These are phyloP conservation scores for Trametes cingulata DNA, from an alignment of 768 basidiomycete species.

Conservation along the genomic window DNA sequence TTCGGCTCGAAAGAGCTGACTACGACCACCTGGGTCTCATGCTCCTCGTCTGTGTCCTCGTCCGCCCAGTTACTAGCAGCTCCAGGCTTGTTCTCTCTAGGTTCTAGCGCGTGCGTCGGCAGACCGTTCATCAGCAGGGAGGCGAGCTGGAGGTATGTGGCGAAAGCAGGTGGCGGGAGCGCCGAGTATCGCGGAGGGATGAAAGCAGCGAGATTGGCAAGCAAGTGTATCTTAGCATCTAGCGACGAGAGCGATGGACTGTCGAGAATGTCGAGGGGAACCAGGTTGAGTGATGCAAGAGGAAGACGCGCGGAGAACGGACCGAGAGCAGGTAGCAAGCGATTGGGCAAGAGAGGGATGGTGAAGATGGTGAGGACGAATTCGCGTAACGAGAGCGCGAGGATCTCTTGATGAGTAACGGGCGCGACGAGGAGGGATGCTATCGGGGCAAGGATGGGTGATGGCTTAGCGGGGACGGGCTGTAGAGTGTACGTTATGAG, in stretches of 20 bases:
- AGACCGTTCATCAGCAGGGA: slow-evolving; percentile 51
- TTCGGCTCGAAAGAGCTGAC: slow-evolving; percentile 39
- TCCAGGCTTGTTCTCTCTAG: slow-evolving; percentile 29
- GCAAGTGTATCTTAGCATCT: slow-evolving; percentile 52
- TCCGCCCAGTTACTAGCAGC: slow-evolving; percentile 17
- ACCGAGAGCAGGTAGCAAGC: slow-evolving; percentile 60
- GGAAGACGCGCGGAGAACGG: slow-evolving; percentile 68
- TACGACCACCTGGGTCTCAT: slow-evolving; percentile 36
- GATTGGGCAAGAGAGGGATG: slow-evolving; percentile 78
- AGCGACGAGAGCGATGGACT: not conserved
- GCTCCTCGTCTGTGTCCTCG: slow-evolving; percentile 33
- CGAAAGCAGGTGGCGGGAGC: slow-evolving; percentile 47
- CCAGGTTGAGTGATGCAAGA: slow-evolving; percentile 39
- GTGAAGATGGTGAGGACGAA: slow-evolving; percentile 62
- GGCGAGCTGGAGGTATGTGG: slow-evolving; percentile 55
- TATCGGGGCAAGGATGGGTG: slow-evolving; percentile 50
- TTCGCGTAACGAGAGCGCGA: slow-evolving; percentile 38
- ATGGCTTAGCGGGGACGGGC: slow-evolving; percentile 60
- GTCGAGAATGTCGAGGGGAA: slow-evolving; percentile 29
- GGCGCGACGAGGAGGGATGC: slow-evolving; percentile 46
- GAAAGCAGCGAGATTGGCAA: slow-evolving; percentile 74
- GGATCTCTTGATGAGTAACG: slow-evolving; percentile 37
- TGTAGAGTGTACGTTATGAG: slow-evolving; percentile 26
- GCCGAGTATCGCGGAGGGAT: slow-evolving; percentile 58
- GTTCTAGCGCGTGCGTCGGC: slow-evolving; percentile 55